Evolutionary conservation across 768 basidiomycete species (phyloP).

Genomic region (Boletus edulis): DNA sequence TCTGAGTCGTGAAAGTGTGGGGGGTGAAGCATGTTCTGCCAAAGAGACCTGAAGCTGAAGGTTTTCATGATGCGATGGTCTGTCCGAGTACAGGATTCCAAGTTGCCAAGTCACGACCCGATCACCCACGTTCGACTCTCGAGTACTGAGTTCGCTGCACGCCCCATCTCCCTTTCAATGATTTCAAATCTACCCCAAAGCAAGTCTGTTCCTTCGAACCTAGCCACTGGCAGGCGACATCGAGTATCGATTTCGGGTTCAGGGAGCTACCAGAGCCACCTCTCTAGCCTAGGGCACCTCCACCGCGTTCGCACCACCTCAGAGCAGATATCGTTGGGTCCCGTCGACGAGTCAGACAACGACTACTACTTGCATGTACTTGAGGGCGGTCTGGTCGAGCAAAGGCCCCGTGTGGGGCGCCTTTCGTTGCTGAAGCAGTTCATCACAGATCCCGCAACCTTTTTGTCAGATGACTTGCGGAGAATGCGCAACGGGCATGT

Average conservation of each 20-base stretch:
- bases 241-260: conserved; percentile 31
- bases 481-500: conserved; percentile 22
- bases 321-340: conserved; percentile 16
- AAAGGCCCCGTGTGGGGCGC: conserved; percentile 15
- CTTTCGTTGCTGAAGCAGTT: conserved; percentile 29
- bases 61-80: no score
- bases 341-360: neutral
- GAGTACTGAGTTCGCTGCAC: neutral
- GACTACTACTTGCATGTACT: conserved; percentile 12
- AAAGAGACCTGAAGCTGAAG: no score
- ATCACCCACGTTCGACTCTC: no score
- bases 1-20: conserved; percentile 1
- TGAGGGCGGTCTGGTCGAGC: conserved; percentile 17
- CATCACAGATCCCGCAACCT: conserved; percentile 18
- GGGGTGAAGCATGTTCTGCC: no score
- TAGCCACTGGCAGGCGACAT: conserved; percentile 14
- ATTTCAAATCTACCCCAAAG: conserved; percentile 19
- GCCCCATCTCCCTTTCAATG: conserved; percentile 5
- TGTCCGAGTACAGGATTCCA: conserved; percentile 3
- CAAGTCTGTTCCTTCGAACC: conserved; percentile 25
- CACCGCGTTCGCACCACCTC: conserved; percentile 37
- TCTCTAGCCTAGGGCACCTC: conserved; percentile 41
- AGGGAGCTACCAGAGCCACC: conserved; percentile 45
- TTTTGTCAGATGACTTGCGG: conserved; percentile 27
- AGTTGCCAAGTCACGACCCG: neutral